Percentiles rank a stretch among this genome's conserved stretches.
Evolutionary conservation across 169 alveolate species (phyloP).

Genomic region (Cryptosporidium baileyi): DNA sequence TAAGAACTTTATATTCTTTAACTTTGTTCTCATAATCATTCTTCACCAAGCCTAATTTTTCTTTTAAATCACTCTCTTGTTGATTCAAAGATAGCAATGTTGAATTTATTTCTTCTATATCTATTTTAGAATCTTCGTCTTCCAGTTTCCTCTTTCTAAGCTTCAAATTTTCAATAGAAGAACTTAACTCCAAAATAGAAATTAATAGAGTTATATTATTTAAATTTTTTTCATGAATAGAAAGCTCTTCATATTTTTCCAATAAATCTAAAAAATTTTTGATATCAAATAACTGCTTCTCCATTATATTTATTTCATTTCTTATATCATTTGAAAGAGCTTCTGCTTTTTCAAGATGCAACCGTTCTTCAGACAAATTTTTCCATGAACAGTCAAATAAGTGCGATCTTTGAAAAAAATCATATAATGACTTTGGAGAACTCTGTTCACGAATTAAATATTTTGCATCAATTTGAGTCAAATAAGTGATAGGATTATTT

Average conservation of each 20-base stretch:
- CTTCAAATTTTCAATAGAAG: not conserved
- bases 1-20: no score
- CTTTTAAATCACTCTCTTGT: not conserved
- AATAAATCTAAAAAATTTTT: not conserved
- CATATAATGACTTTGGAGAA: slow-evolving; percentile 53
- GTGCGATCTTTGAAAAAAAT: slow-evolving; percentile 59
- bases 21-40: not conserved
- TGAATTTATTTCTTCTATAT: not conserved
- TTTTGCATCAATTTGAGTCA: slow-evolving; percentile 57
- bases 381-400: slow-evolving; percentile 52
- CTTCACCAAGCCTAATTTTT: not conserved
- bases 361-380: slow-evolving; percentile 25
- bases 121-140: not conserved
- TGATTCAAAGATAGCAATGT: not conserved
- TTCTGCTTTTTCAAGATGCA: slow-evolving; percentile 51
- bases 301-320: not conserved
- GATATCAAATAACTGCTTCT: not conserved
- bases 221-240: not conserved
- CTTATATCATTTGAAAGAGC: not conserved
- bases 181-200: not conserved
- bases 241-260: not conserved
- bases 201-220: not conserved
- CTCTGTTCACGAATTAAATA: slow-evolving; percentile 60
- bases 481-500: slow-evolving; percentile 38
- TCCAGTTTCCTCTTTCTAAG: not conserved